Evolutionary conservation across 1,284 basidiomycete genomes (phyloP).

Genomic region (Naganishia sp.): DNA sequence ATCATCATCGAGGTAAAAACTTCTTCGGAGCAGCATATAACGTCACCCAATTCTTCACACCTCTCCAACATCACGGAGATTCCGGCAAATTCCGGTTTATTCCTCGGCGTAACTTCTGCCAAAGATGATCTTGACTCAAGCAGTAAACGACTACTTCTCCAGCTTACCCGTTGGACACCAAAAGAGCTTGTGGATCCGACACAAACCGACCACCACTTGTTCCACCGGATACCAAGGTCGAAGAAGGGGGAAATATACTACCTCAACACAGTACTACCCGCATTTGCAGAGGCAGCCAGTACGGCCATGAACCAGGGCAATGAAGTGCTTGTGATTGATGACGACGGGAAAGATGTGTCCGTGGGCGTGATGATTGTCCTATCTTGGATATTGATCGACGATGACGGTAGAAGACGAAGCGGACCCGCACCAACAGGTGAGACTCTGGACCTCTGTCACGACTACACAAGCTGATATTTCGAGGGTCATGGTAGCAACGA

Average conservation of each 20-base stretch:
- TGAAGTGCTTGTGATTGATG: conserved; percentile 24
- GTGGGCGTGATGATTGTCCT: conserved; percentile 29
- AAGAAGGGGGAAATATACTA: conserved; percentile 30
- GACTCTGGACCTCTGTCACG: background rate
- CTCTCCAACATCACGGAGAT: conserved; percentile 5
- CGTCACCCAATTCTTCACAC: conserved; percentile 3
- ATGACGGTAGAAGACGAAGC: conserved; percentile 21
- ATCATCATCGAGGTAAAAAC: conserved; percentile 40
- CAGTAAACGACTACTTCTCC: background rate
- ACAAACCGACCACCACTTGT: background rate
- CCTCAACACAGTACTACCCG: conserved; percentile 23
- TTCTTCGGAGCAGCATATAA: background rate
- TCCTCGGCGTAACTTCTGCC: conserved; percentile 11
- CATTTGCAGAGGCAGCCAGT: conserved; percentile 8
- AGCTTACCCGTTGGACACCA: conserved; percentile 10
- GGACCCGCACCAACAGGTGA: conserved; percentile 15
- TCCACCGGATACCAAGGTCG: conserved; percentile 26
- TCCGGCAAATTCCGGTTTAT: conserved; percentile 4
- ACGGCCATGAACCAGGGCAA: background rate
- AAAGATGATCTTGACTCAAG: background rate
- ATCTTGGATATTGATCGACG: conserved; percentile 17
- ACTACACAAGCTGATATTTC: background rate
- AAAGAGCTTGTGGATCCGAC: conserved; percentile 10
- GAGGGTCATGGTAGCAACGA: conserved; percentile 17
- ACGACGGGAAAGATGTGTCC: conserved; percentile 29